phyloP scores from a whole-genome alignment of 805 yeast species.

The Tetrapisispora pingtungensis region DNA sequence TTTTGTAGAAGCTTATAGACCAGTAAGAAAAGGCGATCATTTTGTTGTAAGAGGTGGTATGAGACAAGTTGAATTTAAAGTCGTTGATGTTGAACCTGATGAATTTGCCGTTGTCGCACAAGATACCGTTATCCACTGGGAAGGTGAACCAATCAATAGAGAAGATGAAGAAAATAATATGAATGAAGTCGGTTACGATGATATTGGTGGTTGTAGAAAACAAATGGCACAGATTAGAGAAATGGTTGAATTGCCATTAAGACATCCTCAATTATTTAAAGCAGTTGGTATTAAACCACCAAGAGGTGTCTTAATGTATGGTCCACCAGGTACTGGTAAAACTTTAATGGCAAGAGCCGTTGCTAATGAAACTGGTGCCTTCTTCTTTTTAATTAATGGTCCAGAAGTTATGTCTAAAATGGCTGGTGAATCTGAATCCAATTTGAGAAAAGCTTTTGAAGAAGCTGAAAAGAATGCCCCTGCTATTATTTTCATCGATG shows the following conservation, averaged over 20 bases:
- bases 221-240: constrained; percentile 99
- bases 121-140: constrained; percentile 96
- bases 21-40: constrained; percentile 94
- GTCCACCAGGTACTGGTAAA: constrained; percentile 99
- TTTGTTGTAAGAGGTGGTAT: constrained; percentile 97
- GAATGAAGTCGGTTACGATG: constrained; percentile 97
- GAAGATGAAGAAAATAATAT: constrained; percentile 63
- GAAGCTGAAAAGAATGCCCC: constrained; percentile 99
- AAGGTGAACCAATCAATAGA: constrained; percentile 90
- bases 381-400: constrained; percentile 94
- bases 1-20: constrained; percentile 97
- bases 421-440: constrained; percentile 99
- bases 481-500: constrained; percentile 94
- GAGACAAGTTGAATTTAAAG: constrained; percentile 98
- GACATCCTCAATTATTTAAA: constrained; percentile 97
- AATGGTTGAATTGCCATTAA: constrained; percentile 92
- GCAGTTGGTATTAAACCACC: constrained; percentile 98
- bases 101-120: constrained; percentile 97
- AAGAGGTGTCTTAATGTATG: constrained; percentile 94
- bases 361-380: constrained; percentile 98
- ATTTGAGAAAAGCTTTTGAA: constrained; percentile 94
- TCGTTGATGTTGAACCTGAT: constrained; percentile 95
- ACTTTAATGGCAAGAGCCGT: constrained; percentile 99
- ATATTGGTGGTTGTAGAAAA: constrained; percentile 97
- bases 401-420: constrained; percentile 99